phyloP scores from a whole-genome alignment of 305 asterid species.

The Galium porrigens region DNA sequence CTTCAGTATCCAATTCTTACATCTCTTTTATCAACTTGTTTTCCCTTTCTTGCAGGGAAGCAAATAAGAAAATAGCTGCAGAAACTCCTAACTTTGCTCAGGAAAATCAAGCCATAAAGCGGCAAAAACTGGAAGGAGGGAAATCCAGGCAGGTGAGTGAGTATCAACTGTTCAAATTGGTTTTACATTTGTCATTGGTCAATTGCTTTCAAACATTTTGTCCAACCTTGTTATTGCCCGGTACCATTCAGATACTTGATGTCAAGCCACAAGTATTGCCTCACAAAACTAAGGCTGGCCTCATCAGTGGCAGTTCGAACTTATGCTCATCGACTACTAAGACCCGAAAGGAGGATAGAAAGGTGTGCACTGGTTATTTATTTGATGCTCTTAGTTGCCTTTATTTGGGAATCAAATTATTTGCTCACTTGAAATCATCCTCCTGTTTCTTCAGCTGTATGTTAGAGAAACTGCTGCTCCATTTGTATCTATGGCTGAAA shows the following conservation, averaged over 20 bases:
- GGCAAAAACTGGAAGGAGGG: constrained; percentile 81
- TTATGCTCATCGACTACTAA: constrained; percentile 34
- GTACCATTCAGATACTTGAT: constrained; percentile 43
- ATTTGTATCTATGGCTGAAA: constrained; percentile 77
- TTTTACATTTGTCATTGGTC: background rate
- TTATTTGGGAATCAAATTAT: background rate
- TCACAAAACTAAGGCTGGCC: constrained; percentile 61
- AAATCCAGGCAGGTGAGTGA: constrained; percentile 63
- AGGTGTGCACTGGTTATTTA: constrained; percentile 25
- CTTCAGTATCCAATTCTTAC: background rate
- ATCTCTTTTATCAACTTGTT: background rate
- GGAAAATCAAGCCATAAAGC: constrained; percentile 77
- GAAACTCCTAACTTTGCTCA: constrained; percentile 56
- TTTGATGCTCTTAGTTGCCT: background rate
- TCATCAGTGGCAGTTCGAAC: constrained; percentile 29
- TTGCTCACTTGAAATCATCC: background rate
- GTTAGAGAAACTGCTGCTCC: constrained; percentile 58
- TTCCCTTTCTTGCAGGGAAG: constrained; percentile 28
- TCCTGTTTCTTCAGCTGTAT: constrained; percentile 35
- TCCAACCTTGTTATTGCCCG: background rate
- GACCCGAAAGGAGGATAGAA: constrained; percentile 49
- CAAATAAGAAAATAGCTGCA: constrained; percentile 28
- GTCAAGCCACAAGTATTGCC: constrained; percentile 49
- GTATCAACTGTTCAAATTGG: background rate
- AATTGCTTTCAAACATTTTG: background rate